A percentile compares a stretch with the other conserved stretches of the same genome.
Conservation (phyloP, 2,329 filamentous ascomycete genomes). For the Stemphylium vesicarium region DNA sequence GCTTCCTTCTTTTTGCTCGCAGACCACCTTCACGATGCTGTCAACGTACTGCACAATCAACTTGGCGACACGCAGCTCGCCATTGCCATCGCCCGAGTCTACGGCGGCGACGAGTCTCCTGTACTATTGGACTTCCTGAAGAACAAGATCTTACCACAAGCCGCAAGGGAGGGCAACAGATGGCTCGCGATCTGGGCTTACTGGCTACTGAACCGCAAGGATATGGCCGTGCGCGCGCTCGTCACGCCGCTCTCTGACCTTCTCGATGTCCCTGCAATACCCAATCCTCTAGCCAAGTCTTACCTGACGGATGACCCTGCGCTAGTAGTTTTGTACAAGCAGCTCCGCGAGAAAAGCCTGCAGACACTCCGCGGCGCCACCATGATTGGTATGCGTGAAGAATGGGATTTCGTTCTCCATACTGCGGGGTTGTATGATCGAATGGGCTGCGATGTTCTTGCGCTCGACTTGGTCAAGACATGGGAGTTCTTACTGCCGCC, state of each 20-base stretch:
- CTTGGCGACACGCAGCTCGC: slow-evolving; percentile 89
- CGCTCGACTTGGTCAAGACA: slow-evolving; percentile 80
- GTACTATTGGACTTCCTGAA: slow-evolving; percentile 76
- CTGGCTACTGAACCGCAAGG: slow-evolving; percentile 82
- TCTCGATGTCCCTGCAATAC: slow-evolving; percentile 70
- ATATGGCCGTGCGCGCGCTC: slow-evolving; percentile 83
- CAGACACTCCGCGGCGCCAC: slow-evolving; percentile 86
- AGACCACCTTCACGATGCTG: slow-evolving; percentile 81
- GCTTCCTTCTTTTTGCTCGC: slow-evolving; percentile 95
- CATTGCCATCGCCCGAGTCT: slow-evolving; percentile 84
- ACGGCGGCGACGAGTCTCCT: slow-evolving; percentile 82
- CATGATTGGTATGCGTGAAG: slow-evolving; percentile 76
- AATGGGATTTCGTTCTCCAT: slow-evolving; percentile 89
- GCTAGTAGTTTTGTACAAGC: slow-evolving; percentile 83
- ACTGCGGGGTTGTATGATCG: slow-evolving; percentile 84
- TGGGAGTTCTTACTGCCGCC: slow-evolving; percentile 76
- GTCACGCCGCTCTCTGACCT: slow-evolving; percentile 81
- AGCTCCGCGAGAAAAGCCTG: slow-evolving; percentile 79
- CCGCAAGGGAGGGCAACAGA: slow-evolving; percentile 81
- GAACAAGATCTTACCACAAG: slow-evolving; percentile 78
- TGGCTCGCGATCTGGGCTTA: slow-evolving; percentile 97
- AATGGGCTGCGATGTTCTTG: slow-evolving; percentile 92
- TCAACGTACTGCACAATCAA: slow-evolving; percentile 85
- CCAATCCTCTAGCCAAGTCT: slow-evolving; percentile 74
- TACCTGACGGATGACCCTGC: slow-evolving; percentile 92